Evolutionary conservation across 768 basidiomycete species (phyloP).

Genomic region (Lactarius indigo): DNA sequence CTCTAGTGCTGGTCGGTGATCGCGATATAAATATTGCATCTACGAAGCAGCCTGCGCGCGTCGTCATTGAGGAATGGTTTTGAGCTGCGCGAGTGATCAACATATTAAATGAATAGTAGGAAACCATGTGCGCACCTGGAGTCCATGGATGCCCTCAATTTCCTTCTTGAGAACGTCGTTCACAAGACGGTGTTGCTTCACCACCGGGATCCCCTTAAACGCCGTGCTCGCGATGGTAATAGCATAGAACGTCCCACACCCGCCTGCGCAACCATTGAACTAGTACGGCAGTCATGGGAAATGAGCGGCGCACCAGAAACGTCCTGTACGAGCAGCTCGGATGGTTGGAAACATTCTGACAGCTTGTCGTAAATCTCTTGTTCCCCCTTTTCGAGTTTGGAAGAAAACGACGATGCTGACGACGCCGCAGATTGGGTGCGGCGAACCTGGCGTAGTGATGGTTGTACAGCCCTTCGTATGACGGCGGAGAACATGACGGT

Average conservation of each 20-base stretch:
- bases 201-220: constrained; percentile 80
- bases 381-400: constrained; percentile 56
- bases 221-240: constrained; percentile 81
- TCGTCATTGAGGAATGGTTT: constrained; percentile 16
- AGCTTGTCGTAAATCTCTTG: constrained; percentile 69
- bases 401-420: constrained; percentile 6
- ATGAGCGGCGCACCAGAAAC: constrained; percentile 74
- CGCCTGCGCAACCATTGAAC: constrained; percentile 50
- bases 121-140: constrained; percentile 61
- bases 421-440: constrained; percentile 17
- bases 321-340: constrained; percentile 83
- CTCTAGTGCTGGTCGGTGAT: background rate
- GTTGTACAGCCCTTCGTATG: constrained; percentile 27
- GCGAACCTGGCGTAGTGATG: constrained; percentile 21
- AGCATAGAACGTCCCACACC: constrained; percentile 96
- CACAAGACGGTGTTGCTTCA: constrained; percentile 93
- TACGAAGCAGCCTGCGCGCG: constrained; percentile 2
- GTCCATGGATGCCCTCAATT: constrained; percentile 86
- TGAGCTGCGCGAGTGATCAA: constrained; percentile 12
- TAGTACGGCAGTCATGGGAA: constrained; percentile 1
- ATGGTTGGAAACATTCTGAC: constrained; percentile 68
- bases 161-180: constrained; percentile 84
- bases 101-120: background rate
- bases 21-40: constrained; percentile 1
- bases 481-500: constrained; percentile 29